phyloP scores from a whole-genome alignment of 768 basidiomycete genomes.

The Obba rivulosa region DNA sequence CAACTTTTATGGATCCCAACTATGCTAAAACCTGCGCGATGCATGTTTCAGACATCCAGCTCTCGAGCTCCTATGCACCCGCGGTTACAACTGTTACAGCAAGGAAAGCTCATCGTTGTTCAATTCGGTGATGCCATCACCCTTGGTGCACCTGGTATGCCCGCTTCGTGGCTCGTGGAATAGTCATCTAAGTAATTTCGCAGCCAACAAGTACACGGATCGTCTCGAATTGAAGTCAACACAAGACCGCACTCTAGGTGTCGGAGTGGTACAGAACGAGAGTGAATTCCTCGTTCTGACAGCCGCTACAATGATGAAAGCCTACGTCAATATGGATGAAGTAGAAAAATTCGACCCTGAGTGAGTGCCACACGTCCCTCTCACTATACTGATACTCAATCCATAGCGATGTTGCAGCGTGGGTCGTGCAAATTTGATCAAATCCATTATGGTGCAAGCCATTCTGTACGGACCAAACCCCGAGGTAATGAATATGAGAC shows the following conservation, averaged over 20 bases:
- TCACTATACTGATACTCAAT: not conserved
- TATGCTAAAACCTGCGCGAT: not conserved
- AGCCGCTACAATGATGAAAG: conserved; percentile 66
- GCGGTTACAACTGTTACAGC: conserved; percentile 53
- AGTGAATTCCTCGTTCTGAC: conserved; percentile 55
- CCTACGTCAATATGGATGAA: conserved; percentile 53
- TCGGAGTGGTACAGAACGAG: conserved; percentile 51
- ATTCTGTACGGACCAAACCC: conserved; percentile 71
- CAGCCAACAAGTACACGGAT: conserved; percentile 68
- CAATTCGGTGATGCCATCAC: conserved; percentile 78
- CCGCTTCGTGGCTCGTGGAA: not conserved
- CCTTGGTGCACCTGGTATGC: conserved; percentile 58
- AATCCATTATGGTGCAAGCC: conserved; percentile 78
- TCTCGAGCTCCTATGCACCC: conserved; percentile 72
- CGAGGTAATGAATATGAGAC: conserved; percentile 37
- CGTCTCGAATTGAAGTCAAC: conserved; percentile 66
- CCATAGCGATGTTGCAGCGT: conserved; percentile 33
- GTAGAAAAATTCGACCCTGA: conserved; percentile 56
- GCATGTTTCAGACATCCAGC: conserved; percentile 51
- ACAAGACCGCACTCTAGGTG: conserved; percentile 63
- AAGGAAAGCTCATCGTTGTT: conserved; percentile 53
- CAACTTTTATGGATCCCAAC: not conserved
- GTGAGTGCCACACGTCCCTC: conserved; percentile 35
- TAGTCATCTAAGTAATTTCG: not conserved
- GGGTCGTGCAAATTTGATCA: conserved; percentile 63